Percentiles rank a stretch among this genome's conserved stretches.
phyloP scores from a whole-genome alignment of 495 filamentous ascomycete species.

The Penicillium diatomitis region DNA sequence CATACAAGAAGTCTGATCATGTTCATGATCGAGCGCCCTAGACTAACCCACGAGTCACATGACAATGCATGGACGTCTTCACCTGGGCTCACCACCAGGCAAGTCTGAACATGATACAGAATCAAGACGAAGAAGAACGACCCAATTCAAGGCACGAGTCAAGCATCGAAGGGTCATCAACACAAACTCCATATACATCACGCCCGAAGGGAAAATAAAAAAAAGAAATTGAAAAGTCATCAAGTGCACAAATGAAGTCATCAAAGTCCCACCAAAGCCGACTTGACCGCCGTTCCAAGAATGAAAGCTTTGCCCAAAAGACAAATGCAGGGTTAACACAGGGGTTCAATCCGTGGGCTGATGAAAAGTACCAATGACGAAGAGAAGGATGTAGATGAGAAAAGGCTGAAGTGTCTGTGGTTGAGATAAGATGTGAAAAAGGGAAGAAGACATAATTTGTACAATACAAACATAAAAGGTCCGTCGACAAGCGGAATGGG shows the following conservation, averaged over 20 bases:
- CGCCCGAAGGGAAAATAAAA: constrained; percentile 11
- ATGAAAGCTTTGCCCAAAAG: no score
- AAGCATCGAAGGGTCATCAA: neutral
- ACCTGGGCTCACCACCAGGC: no score
- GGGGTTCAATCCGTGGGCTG: no score
- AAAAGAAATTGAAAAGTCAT: constrained; percentile 11
- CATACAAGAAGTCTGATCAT: no score
- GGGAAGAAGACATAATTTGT: neutral
- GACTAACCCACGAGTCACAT: no score
- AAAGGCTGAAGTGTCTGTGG: neutral
- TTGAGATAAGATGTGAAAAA: constrained; percentile 1
- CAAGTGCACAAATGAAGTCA: constrained; percentile 6
- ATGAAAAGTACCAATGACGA: neutral
- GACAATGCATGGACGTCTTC: no score
- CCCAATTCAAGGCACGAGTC: neutral
- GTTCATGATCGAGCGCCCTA: no score
- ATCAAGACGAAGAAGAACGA: neutral
- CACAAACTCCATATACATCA: constrained; percentile 12
- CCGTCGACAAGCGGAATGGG: no score
- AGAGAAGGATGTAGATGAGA: neutral
- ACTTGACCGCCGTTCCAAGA: no score
- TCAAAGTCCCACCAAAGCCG: no score
- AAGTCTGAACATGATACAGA: no score
- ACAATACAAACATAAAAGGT: neutral
- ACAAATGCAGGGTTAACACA: no score